Conservation (phyloP, 805 yeast species). For the Pichia rugopelliculosa region DNA sequence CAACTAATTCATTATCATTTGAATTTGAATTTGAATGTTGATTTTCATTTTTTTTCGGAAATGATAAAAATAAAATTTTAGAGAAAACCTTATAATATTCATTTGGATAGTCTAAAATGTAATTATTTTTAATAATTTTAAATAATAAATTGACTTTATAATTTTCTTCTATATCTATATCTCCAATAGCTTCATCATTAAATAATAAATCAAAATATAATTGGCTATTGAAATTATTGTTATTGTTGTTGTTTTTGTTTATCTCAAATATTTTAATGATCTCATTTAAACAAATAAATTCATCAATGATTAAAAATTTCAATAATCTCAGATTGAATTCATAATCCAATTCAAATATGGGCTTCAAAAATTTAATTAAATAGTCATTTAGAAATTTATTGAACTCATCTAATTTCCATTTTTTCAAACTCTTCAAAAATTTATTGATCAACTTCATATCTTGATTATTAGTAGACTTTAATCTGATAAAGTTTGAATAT, state of each 20-base stretch:
- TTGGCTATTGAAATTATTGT: slow-evolving; percentile 2
- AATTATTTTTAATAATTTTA: slow-evolving; percentile 13
- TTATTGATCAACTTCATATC: slow-evolving; percentile 8
- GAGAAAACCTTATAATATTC: slow-evolving; percentile 16
- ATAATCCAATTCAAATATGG: slow-evolving; percentile 29
- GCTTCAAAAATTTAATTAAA: slow-evolving; percentile 22
- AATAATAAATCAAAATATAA: slow-evolving; percentile 24
- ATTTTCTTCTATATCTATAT: slow-evolving; percentile 7
- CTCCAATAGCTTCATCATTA: background rate
- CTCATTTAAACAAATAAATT: slow-evolving; percentile 28
- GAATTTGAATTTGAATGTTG: background rate
- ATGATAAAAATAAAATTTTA: slow-evolving; percentile 6
- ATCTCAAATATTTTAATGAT: slow-evolving; percentile 26
- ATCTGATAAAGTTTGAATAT: slow-evolving; percentile 21
- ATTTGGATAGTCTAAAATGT: slow-evolving; percentile 11
- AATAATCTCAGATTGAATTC: slow-evolving; percentile 31
- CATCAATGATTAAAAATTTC: slow-evolving; percentile 31
- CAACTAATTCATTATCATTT: background rate
- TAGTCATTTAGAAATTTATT: slow-evolving; percentile 18
- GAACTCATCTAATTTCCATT: slow-evolving; percentile 33
- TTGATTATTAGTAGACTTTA: slow-evolving; percentile 13
- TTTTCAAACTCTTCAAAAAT: slow-evolving; percentile 26
- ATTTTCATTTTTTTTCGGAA: slow-evolving; percentile 5
- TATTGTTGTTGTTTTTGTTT: background rate
- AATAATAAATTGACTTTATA: slow-evolving; percentile 17